Evolutionary conservation across 192 early-diverging fungal species (phyloP).

Genomic region (Coemansia sp.): DNA sequence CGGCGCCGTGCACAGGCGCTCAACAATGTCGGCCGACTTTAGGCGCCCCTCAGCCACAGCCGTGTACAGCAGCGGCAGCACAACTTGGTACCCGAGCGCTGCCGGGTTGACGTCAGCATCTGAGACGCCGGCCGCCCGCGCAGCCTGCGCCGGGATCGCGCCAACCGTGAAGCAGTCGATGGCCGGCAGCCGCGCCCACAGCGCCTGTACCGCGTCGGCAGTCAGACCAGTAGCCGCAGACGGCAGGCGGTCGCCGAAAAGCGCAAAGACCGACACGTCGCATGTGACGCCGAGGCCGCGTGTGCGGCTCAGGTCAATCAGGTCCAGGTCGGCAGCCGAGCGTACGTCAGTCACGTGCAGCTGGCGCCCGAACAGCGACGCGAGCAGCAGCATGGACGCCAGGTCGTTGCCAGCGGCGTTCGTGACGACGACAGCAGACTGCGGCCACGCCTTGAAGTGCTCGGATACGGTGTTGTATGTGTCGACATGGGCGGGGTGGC

Average conservation of each 20-base stretch:
- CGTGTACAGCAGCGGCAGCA: constrained; percentile 70
- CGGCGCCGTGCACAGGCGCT: constrained; percentile 81
- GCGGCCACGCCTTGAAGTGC: constrained; percentile 82
- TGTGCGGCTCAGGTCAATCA: constrained; percentile 84
- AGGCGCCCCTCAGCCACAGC: constrained; percentile 79
- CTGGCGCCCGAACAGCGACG: constrained; percentile 76
- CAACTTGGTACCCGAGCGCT: constrained; percentile 39
- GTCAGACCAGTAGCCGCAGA: background rate
- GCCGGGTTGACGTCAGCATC: constrained; percentile 16
- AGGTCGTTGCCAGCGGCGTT: constrained; percentile 86
- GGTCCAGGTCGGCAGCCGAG: constrained; percentile 74
- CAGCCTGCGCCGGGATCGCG: constrained; percentile 61
- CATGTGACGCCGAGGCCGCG: constrained; percentile 87
- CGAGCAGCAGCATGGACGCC: constrained; percentile 83
- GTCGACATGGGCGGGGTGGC: constrained; percentile 43
- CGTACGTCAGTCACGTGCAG: constrained; percentile 88
- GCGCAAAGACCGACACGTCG: constrained; percentile 85
- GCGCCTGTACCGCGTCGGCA: constrained; percentile 56
- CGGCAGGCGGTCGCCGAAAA: constrained; percentile 62
- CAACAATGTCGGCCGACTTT: constrained; percentile 71
- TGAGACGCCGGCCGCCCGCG: constrained; percentile 13
- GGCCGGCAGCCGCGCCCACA: constrained; percentile 76
- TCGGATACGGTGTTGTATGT: constrained; percentile 65
- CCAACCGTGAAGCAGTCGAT: constrained; percentile 95
- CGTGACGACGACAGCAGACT: constrained; percentile 69